Conservation (phyloP, 2,329 filamentous ascomycete species). For the Grosmannia serpens region DNA sequence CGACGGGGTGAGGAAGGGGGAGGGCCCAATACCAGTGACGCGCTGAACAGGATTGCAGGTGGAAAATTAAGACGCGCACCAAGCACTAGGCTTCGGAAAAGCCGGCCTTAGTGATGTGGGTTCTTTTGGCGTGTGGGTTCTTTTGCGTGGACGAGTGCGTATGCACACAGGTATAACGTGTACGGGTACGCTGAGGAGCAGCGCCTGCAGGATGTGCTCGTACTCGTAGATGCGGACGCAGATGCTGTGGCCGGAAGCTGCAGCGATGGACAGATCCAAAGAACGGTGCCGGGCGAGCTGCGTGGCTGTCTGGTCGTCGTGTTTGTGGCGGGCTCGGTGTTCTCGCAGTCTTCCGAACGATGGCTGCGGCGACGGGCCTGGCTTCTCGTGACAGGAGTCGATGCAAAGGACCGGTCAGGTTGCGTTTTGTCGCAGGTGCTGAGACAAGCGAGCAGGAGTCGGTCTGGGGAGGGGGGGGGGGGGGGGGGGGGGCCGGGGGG, state of each 20-base stretch:
- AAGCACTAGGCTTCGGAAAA: constrained; percentile 2
- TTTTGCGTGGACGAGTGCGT: not conserved
- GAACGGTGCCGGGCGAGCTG: not conserved
- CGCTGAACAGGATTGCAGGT: not conserved
- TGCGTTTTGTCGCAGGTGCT: not conserved
- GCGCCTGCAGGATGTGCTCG: not conserved
- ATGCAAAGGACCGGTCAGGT: no score
- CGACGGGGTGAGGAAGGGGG: not conserved
- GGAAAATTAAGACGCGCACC: constrained; percentile 3
- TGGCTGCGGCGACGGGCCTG: no score
- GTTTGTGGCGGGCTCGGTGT: no score
- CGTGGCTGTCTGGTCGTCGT: not conserved
- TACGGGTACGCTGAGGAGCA: not conserved
- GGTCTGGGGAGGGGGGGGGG: no score
- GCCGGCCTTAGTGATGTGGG: constrained; percentile 2
- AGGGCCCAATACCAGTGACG: not conserved
- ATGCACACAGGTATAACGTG: not conserved
- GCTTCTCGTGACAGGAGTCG: no score
- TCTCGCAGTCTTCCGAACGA: not conserved
- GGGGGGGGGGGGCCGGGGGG: no score
- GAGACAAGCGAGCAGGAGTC: not conserved
- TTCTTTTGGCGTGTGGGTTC: not conserved
- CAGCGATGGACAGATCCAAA: not conserved
- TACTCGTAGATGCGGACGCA: not conserved
- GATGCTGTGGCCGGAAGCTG: not conserved